Percentiles rank a stretch among this genome's conserved stretches.
These are phyloP conservation scores for Athelia sp. DNA, from an alignment of 1,284 basidiomycete genomes.

Conservation along the genomic window DNA sequence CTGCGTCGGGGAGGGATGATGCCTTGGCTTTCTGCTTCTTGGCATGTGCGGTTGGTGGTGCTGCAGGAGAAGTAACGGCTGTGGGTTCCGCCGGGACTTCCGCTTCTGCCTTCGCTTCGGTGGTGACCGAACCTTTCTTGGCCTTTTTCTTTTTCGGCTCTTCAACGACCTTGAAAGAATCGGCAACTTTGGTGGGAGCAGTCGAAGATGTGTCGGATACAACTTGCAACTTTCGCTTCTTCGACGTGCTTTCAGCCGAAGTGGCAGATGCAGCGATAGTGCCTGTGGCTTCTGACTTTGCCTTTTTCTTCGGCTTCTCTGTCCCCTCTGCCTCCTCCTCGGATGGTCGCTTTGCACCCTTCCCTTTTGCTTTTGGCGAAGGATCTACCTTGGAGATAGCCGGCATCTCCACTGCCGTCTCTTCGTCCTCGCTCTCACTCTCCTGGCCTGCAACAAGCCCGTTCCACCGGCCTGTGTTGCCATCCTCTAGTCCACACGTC, in stretches of 20 bases:
- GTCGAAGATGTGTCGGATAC: neutral
- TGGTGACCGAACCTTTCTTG: too few species aligned
- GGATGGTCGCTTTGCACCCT: conserved; percentile 6
- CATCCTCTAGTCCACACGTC: conserved; percentile 66
- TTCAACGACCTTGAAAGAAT: neutral
- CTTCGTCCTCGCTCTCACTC: conserved; percentile 21
- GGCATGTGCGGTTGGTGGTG: too few species aligned
- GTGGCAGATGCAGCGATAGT: neutral
- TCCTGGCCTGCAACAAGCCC: conserved; percentile 36
- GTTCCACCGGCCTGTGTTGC: conserved; percentile 54
- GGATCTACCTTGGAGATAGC: conserved; percentile 1
- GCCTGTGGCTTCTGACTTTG: conserved; percentile 31
- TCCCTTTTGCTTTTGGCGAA: conserved; percentile 2
- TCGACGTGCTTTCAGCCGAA: neutral
- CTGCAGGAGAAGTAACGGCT: too few species aligned
- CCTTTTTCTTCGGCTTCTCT: conserved; percentile 24
- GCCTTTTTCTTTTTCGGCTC: neutral
- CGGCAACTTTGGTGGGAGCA: neutral
- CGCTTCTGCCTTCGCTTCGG: too few species aligned
- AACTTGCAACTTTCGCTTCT: neutral
- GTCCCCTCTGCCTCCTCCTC: conserved; percentile 12
- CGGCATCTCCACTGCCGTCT: conserved; percentile 22
- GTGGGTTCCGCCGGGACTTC: too few species aligned
- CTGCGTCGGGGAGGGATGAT: too few species aligned
- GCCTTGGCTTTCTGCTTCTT: too few species aligned